A percentile compares a stretch with the other conserved stretches of the same genome.
Evolutionary conservation across 805 yeast species (phyloP).

Genomic region (Pichia exigua): DNA sequence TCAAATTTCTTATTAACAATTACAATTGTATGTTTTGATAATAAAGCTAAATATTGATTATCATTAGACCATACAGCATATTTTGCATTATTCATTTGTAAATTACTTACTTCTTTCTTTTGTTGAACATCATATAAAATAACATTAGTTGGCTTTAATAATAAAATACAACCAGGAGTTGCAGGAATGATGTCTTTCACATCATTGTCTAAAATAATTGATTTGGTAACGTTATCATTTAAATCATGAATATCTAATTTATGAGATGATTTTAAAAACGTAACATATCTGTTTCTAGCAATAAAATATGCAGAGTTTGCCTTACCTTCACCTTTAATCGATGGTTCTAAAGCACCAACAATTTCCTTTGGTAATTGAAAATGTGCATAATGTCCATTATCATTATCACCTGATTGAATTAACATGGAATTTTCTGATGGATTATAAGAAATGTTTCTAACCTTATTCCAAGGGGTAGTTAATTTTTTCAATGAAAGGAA

Average conservation of each 20-base stretch:
- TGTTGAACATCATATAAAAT: constrained; percentile 89
- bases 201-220: constrained; percentile 57
- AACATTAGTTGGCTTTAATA: constrained; percentile 66
- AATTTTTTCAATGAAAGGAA: constrained; percentile 76
- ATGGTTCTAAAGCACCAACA: constrained; percentile 90
- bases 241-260: constrained; percentile 79
- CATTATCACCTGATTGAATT: constrained; percentile 71
- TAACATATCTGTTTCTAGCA: constrained; percentile 90
- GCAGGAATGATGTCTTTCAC: constrained; percentile 69
- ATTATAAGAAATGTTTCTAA: constrained; percentile 79
- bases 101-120: constrained; percentile 63
- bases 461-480: constrained; percentile 80
- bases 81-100: constrained; percentile 70
- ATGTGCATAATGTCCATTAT: constrained; percentile 61
- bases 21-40: constrained; percentile 88
- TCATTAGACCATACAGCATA: constrained; percentile 85
- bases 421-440: constrained; percentile 86
- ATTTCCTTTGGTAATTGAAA: constrained; percentile 76
- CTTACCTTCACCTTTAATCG: constrained; percentile 68
- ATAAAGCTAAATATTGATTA: constrained; percentile 78
- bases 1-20: constrained; percentile 77
- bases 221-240: constrained; percentile 72
- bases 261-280: constrained; percentile 55
- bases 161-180: constrained; percentile 75
- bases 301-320: constrained; percentile 86